phyloP scores from a whole-genome alignment of 75 land plant species.

The Pseudotsuga menziesii region DNA sequence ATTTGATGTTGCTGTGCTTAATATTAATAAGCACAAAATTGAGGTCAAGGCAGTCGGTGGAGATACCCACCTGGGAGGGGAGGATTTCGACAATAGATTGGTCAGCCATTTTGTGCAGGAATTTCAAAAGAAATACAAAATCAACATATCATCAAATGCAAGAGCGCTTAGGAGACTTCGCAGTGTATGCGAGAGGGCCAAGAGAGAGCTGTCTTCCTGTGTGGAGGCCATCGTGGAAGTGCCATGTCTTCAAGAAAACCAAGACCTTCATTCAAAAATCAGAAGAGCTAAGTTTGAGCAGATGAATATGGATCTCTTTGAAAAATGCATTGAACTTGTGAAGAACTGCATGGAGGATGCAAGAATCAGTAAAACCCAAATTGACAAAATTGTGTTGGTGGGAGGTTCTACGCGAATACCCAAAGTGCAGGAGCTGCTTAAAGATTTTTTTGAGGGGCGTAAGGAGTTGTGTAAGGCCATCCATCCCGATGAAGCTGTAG shows the following conservation, averaged over 20 bases:
- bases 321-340: conserved; percentile 23
- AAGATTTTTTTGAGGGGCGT: conserved; percentile 15
- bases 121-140: conserved; percentile 20
- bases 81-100: conserved; percentile 19
- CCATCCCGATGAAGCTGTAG: conserved; percentile 17
- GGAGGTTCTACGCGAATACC: conserved; percentile 28
- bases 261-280: conserved; percentile 20
- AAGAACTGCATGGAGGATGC: conserved; percentile 15
- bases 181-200: conserved; percentile 19
- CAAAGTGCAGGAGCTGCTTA: conserved; percentile 19
- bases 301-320: conserved; percentile 16
- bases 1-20: conserved; percentile 24
- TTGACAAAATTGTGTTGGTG: conserved; percentile 18
- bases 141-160: conserved; percentile 12
- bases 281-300: conserved; percentile 27
- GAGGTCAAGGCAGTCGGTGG: conserved; percentile 14
- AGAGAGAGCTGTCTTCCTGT: conserved; percentile 19
- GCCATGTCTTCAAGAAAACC: conserved; percentile 7
- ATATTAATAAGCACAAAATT: conserved; percentile 8
- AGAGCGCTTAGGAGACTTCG: conserved; percentile 16
- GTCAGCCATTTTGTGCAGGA: conserved; percentile 21
- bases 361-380: conserved; percentile 8
- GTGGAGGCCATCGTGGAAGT: conserved; percentile 24
- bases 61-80: conserved; percentile 20
- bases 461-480: conserved; percentile 16